Conservation (phyloP, 129 eudicot species). For the Gnaphalium uliginosum region DNA sequence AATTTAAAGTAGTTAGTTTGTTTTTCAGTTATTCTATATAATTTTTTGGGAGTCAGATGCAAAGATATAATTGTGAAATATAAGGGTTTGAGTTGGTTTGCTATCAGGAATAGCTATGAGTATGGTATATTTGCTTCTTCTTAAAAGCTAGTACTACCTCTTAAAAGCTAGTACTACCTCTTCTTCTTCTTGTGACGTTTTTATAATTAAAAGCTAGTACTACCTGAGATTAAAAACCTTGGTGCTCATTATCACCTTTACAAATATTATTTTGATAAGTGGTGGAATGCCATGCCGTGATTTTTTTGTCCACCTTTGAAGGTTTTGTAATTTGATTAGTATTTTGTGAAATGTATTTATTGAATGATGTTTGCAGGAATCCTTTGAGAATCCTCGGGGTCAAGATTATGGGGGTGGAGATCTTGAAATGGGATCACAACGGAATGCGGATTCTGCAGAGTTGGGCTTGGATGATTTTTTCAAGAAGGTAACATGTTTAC, state of each 20-base stretch:
- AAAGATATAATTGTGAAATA: background rate
- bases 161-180: too few species aligned
- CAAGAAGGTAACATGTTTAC: slow-evolving; percentile 58
- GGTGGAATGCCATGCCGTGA: background rate
- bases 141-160: too few species aligned
- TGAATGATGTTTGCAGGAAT: slow-evolving; percentile 52
- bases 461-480: slow-evolving; percentile 78
- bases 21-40: background rate
- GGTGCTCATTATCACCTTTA: background rate
- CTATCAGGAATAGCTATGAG: background rate
- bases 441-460: slow-evolving; percentile 59
- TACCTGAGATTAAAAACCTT: background rate
- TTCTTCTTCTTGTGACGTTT: too few species aligned
- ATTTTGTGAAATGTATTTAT: background rate
- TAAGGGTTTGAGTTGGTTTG: slow-evolving; percentile 18
- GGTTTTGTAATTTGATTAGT: background rate
- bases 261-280: background rate
- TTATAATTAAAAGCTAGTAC: background rate
- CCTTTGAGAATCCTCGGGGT: slow-evolving; percentile 69
- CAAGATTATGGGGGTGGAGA: slow-evolving; percentile 64
- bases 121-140: background rate
- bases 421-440: slow-evolving; percentile 84
- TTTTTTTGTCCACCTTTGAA: slow-evolving; percentile 1
- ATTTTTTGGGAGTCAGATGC: background rate
- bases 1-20: slow-evolving; percentile 12